A percentile compares a stretch with the other conserved stretches of the same genome.
These are phyloP conservation scores for Penicillium sp. DNA, from an alignment of 2,329 filamentous ascomycete species.

Conservation along the genomic window DNA sequence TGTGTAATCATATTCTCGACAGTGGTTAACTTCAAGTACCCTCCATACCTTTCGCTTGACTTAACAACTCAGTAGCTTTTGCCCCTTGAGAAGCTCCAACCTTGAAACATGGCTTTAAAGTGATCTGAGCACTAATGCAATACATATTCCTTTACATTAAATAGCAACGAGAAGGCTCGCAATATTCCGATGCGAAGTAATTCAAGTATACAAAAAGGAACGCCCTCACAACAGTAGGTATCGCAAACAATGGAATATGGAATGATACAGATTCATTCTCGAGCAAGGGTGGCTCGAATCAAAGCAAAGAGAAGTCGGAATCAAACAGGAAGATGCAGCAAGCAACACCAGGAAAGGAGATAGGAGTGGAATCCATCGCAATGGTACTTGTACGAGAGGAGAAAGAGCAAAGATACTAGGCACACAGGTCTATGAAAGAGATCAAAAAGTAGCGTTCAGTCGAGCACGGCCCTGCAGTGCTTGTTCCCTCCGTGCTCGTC, in stretches of 20 bases:
- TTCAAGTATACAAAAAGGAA: slow-evolving; percentile 1
- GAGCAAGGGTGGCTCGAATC: neutral
- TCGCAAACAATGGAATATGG: neutral
- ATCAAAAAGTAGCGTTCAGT: slow-evolving; percentile 11
- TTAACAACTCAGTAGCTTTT: too few relatives aligned
- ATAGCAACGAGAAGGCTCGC: neutral
- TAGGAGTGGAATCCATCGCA: slow-evolving; percentile 6
- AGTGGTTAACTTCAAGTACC: too few relatives aligned
- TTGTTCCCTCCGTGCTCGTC: neutral
- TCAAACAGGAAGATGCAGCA: slow-evolving; percentile 7
- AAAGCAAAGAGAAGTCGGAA: slow-evolving; percentile 4
- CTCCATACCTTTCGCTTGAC: too few relatives aligned
- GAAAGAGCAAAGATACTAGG: slow-evolving; percentile 7
- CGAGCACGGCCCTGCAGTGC: slow-evolving; percentile 1
- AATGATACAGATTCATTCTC: slow-evolving; percentile 1
- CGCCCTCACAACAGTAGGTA: neutral
- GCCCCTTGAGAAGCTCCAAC: too few relatives aligned
- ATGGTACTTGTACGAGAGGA: slow-evolving; percentile 14
- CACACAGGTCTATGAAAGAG: slow-evolving; percentile 8
- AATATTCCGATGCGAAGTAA: neutral
- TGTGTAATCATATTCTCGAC: too few relatives aligned
- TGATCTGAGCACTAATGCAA: too few relatives aligned
- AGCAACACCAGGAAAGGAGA: slow-evolving; percentile 2
- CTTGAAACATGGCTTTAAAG: too few relatives aligned
- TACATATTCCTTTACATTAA: too few relatives aligned